Evolutionary conservation across 768 basidiomycete species (phyloP).

Genomic region (Lactifluus piperatus): DNA sequence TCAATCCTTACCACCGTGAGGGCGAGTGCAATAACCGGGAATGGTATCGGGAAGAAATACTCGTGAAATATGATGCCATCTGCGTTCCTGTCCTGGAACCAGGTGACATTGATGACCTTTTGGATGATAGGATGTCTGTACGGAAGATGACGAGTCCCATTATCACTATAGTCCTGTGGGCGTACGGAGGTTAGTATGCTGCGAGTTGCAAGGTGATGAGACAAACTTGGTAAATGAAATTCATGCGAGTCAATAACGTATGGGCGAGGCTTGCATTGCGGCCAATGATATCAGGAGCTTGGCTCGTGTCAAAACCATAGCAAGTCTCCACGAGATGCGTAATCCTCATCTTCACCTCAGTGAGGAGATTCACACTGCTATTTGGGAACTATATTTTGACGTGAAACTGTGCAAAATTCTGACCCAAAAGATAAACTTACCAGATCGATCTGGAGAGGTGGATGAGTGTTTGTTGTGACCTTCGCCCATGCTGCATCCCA

Average conservation of each 20-base stretch:
- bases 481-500: background rate
- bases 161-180: background rate
- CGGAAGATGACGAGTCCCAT: background rate
- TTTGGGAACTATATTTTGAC: background rate
- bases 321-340: background rate
- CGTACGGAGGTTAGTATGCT: background rate
- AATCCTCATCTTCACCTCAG: background rate
- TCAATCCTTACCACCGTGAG: constrained; percentile 6
- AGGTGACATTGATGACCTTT: constrained; percentile 5
- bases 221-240: constrained; percentile 6
- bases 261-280: background rate
- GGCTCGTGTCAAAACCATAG: constrained; percentile 8
- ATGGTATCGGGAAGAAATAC: background rate
- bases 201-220: background rate
- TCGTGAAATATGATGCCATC: background rate
- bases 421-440: background rate
- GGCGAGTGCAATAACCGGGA: background rate
- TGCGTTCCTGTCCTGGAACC: background rate
- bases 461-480: background rate
- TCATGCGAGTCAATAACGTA: background rate
- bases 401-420: background rate
- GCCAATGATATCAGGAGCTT: background rate
- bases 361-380: background rate
- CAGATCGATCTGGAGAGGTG: background rate
- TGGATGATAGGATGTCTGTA: constrained; percentile 9